These are phyloP conservation scores for Xylariaceae sp. DNA, from an alignment of 2,329 filamentous ascomycete genomes.

Conservation along the genomic window DNA sequence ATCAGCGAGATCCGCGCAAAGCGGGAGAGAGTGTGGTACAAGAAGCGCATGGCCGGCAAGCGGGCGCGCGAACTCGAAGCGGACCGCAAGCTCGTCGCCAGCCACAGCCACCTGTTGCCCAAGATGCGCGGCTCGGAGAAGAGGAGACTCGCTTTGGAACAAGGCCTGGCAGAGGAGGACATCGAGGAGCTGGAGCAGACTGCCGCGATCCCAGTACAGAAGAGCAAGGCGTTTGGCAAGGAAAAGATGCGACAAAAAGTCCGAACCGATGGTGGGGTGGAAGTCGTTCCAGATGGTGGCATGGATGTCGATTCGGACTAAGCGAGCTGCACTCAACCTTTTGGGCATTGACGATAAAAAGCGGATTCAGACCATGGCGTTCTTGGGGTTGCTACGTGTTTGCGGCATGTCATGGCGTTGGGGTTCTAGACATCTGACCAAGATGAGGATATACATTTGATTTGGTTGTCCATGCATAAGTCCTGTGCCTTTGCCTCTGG, in stretches of 20 bases:
- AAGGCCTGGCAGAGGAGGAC: conserved; percentile 29
- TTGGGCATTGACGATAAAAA: too few species aligned
- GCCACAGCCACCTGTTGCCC: conserved; percentile 90
- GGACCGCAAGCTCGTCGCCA: conserved; percentile 82
- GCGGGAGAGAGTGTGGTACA: conserved; percentile 89
- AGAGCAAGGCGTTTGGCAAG: conserved; percentile 35
- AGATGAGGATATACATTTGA: conserved; percentile 6
- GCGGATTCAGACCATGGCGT: conserved; percentile 23
- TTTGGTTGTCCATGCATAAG: conserved; percentile 1
- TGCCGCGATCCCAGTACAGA: conserved; percentile 17
- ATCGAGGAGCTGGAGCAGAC: conserved; percentile 23
- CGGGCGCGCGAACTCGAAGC: conserved; percentile 73
- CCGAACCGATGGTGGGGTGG: conserved; percentile 36
- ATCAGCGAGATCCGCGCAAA: conserved; percentile 71
- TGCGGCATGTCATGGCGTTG: conserved; percentile 29
- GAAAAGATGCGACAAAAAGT: conserved; percentile 35
- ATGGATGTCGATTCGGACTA: conserved; percentile 39
- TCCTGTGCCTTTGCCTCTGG: neutral
- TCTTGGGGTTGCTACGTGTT: conserved; percentile 14
- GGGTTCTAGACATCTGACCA: conserved; percentile 11
- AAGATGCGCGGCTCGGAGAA: conserved; percentile 62
- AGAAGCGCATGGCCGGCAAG: conserved; percentile 88
- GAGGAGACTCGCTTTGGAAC: conserved; percentile 37
- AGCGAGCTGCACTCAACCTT: too few species aligned
- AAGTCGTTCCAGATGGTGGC: conserved; percentile 33